phyloP scores from a whole-genome alignment of 768 basidiomycete genomes.

The Mycena rebaudengoi region DNA sequence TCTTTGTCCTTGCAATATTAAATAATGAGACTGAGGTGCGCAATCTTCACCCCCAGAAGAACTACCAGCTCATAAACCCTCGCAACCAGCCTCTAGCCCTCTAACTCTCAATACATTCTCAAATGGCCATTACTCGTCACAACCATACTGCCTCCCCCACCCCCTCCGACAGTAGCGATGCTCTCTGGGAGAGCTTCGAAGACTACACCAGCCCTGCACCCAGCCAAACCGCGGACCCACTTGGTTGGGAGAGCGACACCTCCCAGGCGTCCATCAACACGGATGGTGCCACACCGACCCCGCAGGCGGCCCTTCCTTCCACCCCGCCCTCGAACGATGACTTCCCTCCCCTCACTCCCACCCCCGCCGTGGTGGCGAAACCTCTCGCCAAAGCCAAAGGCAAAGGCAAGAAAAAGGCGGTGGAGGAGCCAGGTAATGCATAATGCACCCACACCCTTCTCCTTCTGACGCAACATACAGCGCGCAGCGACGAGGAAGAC shows the following conservation, averaged over 20 bases:
- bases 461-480: too few relatives aligned
- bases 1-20: too few relatives aligned
- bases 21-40: too few relatives aligned
- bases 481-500: too few relatives aligned
- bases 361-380: too few relatives aligned
- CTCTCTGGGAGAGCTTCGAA: neutral
- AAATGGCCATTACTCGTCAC: neutral
- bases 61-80: neutral
- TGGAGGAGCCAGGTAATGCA: too few relatives aligned
- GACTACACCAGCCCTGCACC: neutral
- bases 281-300: neutral
- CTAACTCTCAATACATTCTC: neutral
- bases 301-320: too few relatives aligned
- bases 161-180: neutral
- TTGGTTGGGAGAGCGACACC: neutral
- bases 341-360: too few relatives aligned
- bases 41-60: neutral
- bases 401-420: too few relatives aligned
- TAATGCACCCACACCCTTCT: too few relatives aligned
- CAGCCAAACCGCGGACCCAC: neutral
- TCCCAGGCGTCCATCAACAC: neutral
- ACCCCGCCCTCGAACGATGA: too few relatives aligned
- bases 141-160: neutral
- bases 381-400: too few relatives aligned
- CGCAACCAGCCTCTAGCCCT: neutral